Base-by-base conservation (phyloP, 495 filamentous ascomycete species). In the Friedmanniomyces simplex region DNA sequence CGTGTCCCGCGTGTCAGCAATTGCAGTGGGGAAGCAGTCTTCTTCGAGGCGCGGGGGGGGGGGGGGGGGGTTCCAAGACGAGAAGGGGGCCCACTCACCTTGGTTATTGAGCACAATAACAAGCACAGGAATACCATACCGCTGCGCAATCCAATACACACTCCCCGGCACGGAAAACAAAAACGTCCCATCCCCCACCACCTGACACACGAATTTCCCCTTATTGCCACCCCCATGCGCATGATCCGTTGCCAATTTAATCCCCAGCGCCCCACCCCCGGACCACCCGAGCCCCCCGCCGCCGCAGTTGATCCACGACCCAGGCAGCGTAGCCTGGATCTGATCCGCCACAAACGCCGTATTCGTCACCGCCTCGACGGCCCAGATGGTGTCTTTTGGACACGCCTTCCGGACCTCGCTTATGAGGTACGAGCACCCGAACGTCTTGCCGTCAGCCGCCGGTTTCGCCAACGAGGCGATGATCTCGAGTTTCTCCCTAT, bases 51-150 rank as follows among this genome's bases (percentile, higher is more conserved):
- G n/a, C n/a, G n/a, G n/a, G n/a, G n/a, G n/a, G n/a, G n/a, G n/a
- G n/a, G n/a, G n/a, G n/a, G n/a, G n/a, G n/a, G n/a, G n/a, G n/a
- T n/a, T n/a, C n/a, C n/a, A n/a, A n/a, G n/a, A n/a, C n/a, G n/a
- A n/a, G n/a, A n/a, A n/a, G n/a, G n/a, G n/a, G n/a, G n/a, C n/a
- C n/a, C n/a, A n/a, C n/a, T n/a, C n/a, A 81, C 82, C 90, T 70
- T 93, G 87, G 69, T 97, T 97, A 68, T 96, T 96, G 54, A 97
- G 69, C 2, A 97, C 86, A 57, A 97, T 90, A 0, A 90, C 95
- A 57, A 97, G 71, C 16, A 95, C 77, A 0, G 91, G 91, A 51
- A 96, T 91, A 21, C 82, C 80, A 68, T 97, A 97, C 16, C 91
- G 80, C 62, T 82, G 77, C 1, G 83, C 73, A 55, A 97, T 91